Base-by-base conservation (phyloP, 129 eudicot species). In the Artemisia tridentata region DNA sequence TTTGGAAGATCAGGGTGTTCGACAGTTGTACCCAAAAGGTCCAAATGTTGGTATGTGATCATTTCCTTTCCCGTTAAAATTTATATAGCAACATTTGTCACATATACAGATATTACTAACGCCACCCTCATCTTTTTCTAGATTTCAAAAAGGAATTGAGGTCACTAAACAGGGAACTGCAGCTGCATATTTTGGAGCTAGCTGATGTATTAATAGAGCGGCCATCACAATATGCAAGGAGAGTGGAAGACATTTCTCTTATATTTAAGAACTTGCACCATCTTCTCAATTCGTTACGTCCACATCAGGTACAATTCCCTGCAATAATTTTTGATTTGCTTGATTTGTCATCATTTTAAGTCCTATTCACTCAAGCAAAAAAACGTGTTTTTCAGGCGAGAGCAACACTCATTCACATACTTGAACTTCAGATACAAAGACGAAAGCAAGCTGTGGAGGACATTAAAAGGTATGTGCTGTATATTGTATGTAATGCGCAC, bases 1-100 rank as follows among this genome's bases (percentile, higher is more conserved):
- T 68, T 81, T 92, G 80, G 98, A 92, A 74, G 98, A 92, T 55
- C 98, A 89, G 74, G 96, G 96, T 43, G 95, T 89, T 64, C 90
- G 95, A 20, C 95, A 86, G 43, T 74, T 92, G 81, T 92, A 92
- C 81, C 95, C 95, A 9, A 85, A 83, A 75, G 91, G 92, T 59
- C 95, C 93, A 27, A 87, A 85, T 80, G 75, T 86, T 80, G 96
- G 98, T 91, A 84, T 72, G 71, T 54, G 9, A 65, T 66, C 59
- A 21, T 60, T 58, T 23, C 34, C 14, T 41, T 60, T 61, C 29
- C 68, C 21, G 15, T 17, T 51, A 64, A 53, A 21, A 2, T 25
- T 18, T 27, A 49, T 29, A 8, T 31, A 3, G 29, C 38, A 25
- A n/a, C 62, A 29, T 58, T 57, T 75, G 48, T 63, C 13, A 31